phyloP scores from a whole-genome alignment of 805 yeast species.

The Soucietia sequanensis region DNA sequence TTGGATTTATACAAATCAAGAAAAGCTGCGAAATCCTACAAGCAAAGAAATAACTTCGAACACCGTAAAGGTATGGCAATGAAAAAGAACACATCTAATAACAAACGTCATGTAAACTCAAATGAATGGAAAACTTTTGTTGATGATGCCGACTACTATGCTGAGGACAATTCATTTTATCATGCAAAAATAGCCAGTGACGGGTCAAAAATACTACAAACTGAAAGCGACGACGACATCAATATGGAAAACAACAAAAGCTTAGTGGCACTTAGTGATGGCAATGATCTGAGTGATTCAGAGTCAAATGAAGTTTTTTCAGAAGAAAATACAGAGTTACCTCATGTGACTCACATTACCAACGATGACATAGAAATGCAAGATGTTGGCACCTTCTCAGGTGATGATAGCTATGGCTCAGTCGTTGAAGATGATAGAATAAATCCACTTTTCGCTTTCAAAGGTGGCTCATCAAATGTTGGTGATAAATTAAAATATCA shows the following conservation, averaged over 20 bases:
- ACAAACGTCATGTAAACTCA: not conserved
- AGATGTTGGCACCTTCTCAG: no score
- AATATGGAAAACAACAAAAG: not conserved
- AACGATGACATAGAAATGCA: no score
- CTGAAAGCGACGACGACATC: not conserved
- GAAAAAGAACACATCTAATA: conserved; percentile 15
- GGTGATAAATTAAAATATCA: no score
- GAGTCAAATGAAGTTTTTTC: not conserved
- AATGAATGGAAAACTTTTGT: conserved; percentile 15
- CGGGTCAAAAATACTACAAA: no score
- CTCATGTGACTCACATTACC: no score
- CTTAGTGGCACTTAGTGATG: not conserved
- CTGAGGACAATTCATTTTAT: conserved; percentile 4
- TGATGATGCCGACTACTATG: conserved; percentile 15
- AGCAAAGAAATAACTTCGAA: no score
- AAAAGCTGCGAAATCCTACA: conserved; percentile 1
- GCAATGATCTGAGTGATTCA: not conserved
- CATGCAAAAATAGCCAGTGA: no score
- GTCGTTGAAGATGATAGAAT: conserved; percentile 15
- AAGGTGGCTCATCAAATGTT: not conserved
- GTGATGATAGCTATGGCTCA: conserved; percentile 6
- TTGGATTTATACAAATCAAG: conserved; percentile 20
- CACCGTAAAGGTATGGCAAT: conserved; percentile 39
- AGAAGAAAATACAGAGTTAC: not conserved
- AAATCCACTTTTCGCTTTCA: conserved; percentile 15